Evolutionary conservation across 2,329 filamentous ascomycete species (phyloP).

Genomic region (Didymella keratinophila): DNA sequence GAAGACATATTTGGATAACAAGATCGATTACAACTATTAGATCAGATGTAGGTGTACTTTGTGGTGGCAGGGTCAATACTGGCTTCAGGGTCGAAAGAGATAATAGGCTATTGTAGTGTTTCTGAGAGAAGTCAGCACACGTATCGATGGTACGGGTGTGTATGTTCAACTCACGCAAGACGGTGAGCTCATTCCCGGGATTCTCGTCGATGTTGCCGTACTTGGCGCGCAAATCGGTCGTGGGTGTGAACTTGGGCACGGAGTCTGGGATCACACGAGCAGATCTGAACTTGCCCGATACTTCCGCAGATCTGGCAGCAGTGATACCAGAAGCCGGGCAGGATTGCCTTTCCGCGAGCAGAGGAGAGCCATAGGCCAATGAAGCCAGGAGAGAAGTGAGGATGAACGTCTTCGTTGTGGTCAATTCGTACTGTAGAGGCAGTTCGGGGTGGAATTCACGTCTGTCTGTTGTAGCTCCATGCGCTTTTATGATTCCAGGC

Average conservation of each 20-base stretch:
- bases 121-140: background rate
- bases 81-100: background rate
- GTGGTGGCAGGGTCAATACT: background rate
- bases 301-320: constrained; percentile 1
- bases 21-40: too few relatives aligned
- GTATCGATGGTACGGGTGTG: background rate
- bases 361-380: constrained; percentile 1
- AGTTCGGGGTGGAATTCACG: background rate
- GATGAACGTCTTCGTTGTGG: background rate
- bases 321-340: constrained; percentile 6
- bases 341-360: constrained; percentile 3
- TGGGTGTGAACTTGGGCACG: constrained; percentile 8
- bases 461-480: background rate
- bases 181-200: constrained; percentile 8
- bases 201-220: constrained; percentile 14
- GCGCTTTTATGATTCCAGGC: background rate
- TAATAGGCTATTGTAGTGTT: background rate
- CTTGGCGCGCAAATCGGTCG: constrained; percentile 9
- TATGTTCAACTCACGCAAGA: background rate
- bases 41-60: background rate
- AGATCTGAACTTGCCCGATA: background rate
- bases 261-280: constrained; percentile 4
- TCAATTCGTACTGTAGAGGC: too few relatives aligned
- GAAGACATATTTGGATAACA: too few relatives aligned
- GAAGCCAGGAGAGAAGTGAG: background rate